Conservation (phyloP, 2,329 filamentous ascomycete genomes). For the Aquanectria penicillioides region DNA sequence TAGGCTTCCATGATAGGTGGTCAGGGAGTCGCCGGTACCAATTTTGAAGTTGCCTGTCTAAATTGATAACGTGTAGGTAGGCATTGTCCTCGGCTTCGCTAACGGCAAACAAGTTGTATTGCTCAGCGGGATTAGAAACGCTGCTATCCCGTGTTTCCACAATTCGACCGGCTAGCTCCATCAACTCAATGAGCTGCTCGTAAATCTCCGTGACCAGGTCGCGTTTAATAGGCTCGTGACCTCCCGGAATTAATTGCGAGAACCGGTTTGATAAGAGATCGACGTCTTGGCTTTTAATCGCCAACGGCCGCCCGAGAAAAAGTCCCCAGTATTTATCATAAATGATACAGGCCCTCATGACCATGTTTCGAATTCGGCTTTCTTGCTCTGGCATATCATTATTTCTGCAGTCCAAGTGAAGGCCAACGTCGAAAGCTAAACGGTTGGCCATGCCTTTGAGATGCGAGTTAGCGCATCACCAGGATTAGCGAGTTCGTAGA, state of each 20-base stretch:
- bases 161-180: slow-evolving; percentile 64
- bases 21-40: slow-evolving; percentile 64
- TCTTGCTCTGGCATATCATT: slow-evolving; percentile 57
- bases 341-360: slow-evolving; percentile 61
- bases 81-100: slow-evolving; percentile 54
- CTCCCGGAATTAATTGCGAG: slow-evolving; percentile 51
- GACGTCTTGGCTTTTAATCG: slow-evolving; percentile 63
- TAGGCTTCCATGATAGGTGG: slow-evolving; percentile 58
- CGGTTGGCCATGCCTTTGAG: slow-evolving; percentile 55
- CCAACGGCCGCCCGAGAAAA: slow-evolving; percentile 63
- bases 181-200: slow-evolving; percentile 63
- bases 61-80: slow-evolving; percentile 60
- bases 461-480: background rate
- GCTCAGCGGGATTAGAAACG: slow-evolving; percentile 44
- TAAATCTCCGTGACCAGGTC: slow-evolving; percentile 52
- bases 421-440: slow-evolving; percentile 58
- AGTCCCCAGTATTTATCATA: slow-evolving; percentile 66
- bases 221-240: slow-evolving; percentile 28
- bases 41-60: slow-evolving; percentile 63
- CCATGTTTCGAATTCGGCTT: slow-evolving; percentile 59
- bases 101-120: slow-evolving; percentile 42
- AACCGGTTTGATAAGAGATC: slow-evolving; percentile 58
- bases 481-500: no score
- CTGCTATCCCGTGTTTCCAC: slow-evolving; percentile 55
- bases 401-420: slow-evolving; percentile 57